phyloP scores from a whole-genome alignment of 2,329 filamentous ascomycete genomes.

The Iodosphaeria phyllophila region DNA sequence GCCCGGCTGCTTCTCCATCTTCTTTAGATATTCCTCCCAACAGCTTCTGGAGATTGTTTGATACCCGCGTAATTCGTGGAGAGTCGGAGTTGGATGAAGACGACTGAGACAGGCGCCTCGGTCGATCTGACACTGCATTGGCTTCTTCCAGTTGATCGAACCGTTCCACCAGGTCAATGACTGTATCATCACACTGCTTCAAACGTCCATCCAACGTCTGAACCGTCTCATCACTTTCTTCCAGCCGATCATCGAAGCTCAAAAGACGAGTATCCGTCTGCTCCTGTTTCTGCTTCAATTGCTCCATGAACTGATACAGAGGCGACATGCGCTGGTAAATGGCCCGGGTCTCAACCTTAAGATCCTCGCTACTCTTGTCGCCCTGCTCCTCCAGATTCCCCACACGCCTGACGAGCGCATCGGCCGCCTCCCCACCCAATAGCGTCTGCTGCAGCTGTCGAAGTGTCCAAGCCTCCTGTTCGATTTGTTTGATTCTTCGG shows the following conservation, averaged over 20 bases:
- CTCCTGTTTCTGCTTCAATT: conserved; percentile 20
- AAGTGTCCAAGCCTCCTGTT: conserved; percentile 18
- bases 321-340: conserved; percentile 34
- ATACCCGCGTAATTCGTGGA: conserved; percentile 3
- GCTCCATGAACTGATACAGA: conserved; percentile 31
- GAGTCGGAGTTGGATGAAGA: conserved; percentile 12
- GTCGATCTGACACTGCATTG: conserved; percentile 11
- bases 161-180: conserved; percentile 33
- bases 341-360: conserved; percentile 31
- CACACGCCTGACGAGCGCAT: conserved; percentile 21
- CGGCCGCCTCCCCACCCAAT: too few relatives aligned
- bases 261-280: conserved; percentile 18
- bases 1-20: not conserved
- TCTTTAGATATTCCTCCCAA: not conserved
- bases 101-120: conserved; percentile 8
- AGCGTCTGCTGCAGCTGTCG: too few relatives aligned
- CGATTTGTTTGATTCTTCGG: conserved; percentile 15
- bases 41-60: not conserved
- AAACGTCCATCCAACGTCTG: conserved; percentile 27
- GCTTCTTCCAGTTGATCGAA: conserved; percentile 28
- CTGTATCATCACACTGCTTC: conserved; percentile 28
- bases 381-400: conserved; percentile 33
- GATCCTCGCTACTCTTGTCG: conserved; percentile 31
- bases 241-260: conserved; percentile 21
- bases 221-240: conserved; percentile 20